Base-by-base conservation (phyloP, 495 filamentous ascomycete species). In the Gamarada debralockiae region DNA sequence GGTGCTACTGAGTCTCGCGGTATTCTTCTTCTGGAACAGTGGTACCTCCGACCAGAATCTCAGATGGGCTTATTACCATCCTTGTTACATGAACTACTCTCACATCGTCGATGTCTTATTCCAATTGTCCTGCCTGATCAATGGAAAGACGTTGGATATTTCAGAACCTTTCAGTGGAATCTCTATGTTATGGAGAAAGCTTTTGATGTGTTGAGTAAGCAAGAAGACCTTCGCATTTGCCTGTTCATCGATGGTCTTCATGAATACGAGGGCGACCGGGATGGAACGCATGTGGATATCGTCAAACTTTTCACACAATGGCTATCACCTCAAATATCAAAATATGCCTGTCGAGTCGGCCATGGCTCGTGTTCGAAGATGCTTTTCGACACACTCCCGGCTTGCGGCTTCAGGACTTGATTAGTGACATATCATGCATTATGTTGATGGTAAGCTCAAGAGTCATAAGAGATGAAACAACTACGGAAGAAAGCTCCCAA, bases 21-120 rank as follows among this genome's bases (percentile, higher is more conserved):
- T 25, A 2, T 63, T 68, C 39, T 72, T 62, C 57, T 72, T 73
- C 31, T 73, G 70, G 68, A 53, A 14, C 12, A 44, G 61, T 3
- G 69, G 68, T 0, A 48, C 56, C 1, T n/a, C 21, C 2, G 47
- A 53, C n/a, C 65, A 70, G 54, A 55, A 23, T 65, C 65, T 1
- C 57, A 68, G 36, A 37, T 47, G 13, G 65, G 67, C 3, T 46
- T 70, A 0, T 46, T 70, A 7, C 55, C 53, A 3, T 59, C 52
- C 42, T 29, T 70, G 7, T 37, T 69, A 3, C 49, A 65, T 34
- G 49, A 56, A 27, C 41, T 55, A 7, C 50, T 69, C 1, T 23
- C 29, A 7, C 8, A 58, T 17, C 25, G 31, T 8, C 50, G 51
- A 3, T 52, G 53, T 2, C 7, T 65, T 0, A 56, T 63, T n/a